Base-by-base conservation (phyloP, 768 basidiomycete species). In the Lentinula aciculospora region DNA sequence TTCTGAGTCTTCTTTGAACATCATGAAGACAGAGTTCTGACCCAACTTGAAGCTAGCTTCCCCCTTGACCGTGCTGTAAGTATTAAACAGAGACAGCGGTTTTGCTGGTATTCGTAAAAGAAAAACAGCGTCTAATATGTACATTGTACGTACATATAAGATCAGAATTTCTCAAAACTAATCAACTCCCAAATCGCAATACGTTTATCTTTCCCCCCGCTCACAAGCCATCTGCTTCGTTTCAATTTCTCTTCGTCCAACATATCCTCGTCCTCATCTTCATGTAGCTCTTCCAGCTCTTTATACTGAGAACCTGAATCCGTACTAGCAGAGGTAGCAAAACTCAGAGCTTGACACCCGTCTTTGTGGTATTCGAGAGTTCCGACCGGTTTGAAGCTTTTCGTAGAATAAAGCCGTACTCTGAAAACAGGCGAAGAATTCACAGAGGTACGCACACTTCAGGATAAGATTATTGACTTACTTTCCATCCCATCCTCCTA, bases 401-500 rank as follows among this genome's bases (percentile, higher is more conserved):
- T 86, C 2, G 91, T 86, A 0, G 93, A 89, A 71, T 89, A 94
- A 7, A 98, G 73, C 0, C 92, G 84, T 17, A 95, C 76, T 58
- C 93, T 97, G 65, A 27, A 1, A 36, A 15, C n/a, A n/a, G n/a
- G 4, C 29, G 23, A 44, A 36, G 36, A 45, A 37, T 34, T 3
- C 56, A 42, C n/a, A 46, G 56, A 23, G 19, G 50, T 25, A 17
- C 8, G 36, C 44, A 44, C n/a, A 60, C n/a, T 37, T 13, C n/a
- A 40, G 29, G 28, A 58, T 45, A 23, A 15, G 13, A n/a, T n/a
- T n/a, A n/a, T 42, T 36, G 5, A 72, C 89, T 64, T 62, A 94
- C 95, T 78, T 83, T 34, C 96, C 94, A 60, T 98, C 94, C 96
- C 96, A 98, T 0, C 94, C 93, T 2, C 89, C 95, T 2, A 94